Base-by-base conservation (phyloP, 768 basidiomycete species). In the Pleurotus cornucopiae region DNA sequence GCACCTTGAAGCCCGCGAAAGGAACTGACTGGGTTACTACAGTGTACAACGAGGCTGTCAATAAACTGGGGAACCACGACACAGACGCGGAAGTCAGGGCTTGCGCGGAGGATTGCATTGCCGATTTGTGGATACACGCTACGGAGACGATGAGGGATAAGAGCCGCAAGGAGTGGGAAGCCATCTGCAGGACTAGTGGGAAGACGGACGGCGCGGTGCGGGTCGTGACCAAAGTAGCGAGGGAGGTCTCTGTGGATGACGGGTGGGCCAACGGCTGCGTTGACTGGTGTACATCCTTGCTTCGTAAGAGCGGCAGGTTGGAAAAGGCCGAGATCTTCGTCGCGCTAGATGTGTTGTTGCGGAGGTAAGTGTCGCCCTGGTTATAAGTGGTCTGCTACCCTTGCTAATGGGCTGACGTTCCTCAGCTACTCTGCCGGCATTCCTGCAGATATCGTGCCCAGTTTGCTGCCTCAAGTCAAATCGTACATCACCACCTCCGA, bases 31-130 rank as follows among this genome's bases (percentile, higher is more conserved):
- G 91, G 91, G 69, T 83, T 4, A 83, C 90, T 54, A 64, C 74
- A 7, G 76, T 97, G 3, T 97, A 95, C 68, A 73, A 81, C 6
- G 86, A 92, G 59, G 86, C 91, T 7, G 73, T 89, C 3, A 67
- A 73, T 18, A 79, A 92, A 51, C 71, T 99, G 38, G 80, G 75
- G 49, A 87, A 81, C 46, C 84, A 89, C 58, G 90, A 95, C 61
- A 95, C 95, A 1, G 96, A 98, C 67, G 85, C 89, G 3, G 95
- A 97, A 60, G 92, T 98, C 18, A 83, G 94, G 38, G 78, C 80
- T 21, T 84, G 81, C 60, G 94, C 94, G 0, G 88, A 98, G 62
- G 85, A 88, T 30, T 84, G 84, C 48, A 79, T 96, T 44, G 94
- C 88, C 1, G 88, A 94, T 66, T 73, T 98, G 6, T 92, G 97